Percentiles rank a stretch among this genome's conserved stretches.
phyloP scores from a whole-genome alignment of 139 green algal species.

The Micromonas pusilla region DNA sequence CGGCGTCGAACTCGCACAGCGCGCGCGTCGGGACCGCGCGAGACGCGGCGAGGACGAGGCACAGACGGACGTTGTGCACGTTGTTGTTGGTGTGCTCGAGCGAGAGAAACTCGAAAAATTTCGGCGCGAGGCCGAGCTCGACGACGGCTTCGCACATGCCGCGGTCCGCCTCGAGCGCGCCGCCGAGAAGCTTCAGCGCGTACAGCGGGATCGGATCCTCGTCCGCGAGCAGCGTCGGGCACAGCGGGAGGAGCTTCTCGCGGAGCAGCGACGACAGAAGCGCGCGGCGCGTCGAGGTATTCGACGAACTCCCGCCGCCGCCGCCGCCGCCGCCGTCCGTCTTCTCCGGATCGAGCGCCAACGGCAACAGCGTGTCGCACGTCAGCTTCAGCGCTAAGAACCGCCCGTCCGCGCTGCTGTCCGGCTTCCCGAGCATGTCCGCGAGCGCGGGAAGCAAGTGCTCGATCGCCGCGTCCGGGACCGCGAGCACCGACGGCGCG shows the following conservation, averaged over 20 bases:
- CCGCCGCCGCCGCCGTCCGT: not conserved
- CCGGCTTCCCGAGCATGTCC: constrained; percentile 29
- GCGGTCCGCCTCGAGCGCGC: constrained; percentile 4
- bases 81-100: constrained; percentile 87
- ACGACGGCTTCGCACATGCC: constrained; percentile 45
- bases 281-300: not conserved
- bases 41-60: constrained; percentile 53
- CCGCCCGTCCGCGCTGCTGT: constrained; percentile 55
- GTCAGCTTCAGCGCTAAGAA: constrained; percentile 83
- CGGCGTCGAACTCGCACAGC: constrained; percentile 34
- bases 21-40: constrained; percentile 25
- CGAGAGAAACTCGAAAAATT: constrained; percentile 79
- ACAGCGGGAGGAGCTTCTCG: constrained; percentile 61
- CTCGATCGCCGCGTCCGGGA: constrained; percentile 44
- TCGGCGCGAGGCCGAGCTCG: constrained; percentile 49
- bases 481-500: constrained; percentile 47
- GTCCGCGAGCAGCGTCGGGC: constrained; percentile 65
- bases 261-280: constrained; percentile 37
- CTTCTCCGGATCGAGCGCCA: constrained; percentile 43
- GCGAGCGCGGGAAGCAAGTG: constrained; percentile 66
- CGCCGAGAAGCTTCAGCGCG: constrained; percentile 70
- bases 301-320: not conserved
- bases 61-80: constrained; percentile 85
- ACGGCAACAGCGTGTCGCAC: constrained; percentile 56
- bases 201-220: constrained; percentile 84